Evolutionary conservation across 805 yeast genomes (phyloP).

Genomic region (Hanseniaspora osmophila): DNA sequence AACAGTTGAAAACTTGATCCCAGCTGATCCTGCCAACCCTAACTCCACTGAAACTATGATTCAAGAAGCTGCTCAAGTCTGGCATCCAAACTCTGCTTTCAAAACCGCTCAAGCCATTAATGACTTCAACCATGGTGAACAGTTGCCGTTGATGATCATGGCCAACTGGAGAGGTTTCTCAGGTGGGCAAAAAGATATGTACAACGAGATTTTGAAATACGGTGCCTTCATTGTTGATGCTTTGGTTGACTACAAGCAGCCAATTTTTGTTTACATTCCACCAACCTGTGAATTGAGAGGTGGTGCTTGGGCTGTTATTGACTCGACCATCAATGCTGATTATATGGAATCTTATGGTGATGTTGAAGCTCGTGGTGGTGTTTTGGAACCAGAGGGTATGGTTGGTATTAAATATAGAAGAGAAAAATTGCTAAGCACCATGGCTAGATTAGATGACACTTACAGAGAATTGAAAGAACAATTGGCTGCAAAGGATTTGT

Average conservation of each 20-base stretch:
- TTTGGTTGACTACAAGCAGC: constrained; percentile 87
- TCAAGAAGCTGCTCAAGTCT: constrained; percentile 97
- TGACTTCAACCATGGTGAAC: constrained; percentile 96
- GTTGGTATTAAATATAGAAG: constrained; percentile 96
- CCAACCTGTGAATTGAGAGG: constrained; percentile 98
- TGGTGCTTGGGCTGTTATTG: constrained; percentile 99
- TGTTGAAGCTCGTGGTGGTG: constrained; percentile 91
- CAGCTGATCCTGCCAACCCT: constrained; percentile 98
- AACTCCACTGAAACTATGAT: constrained; percentile 75
- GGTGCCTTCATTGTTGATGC: constrained; percentile 97
- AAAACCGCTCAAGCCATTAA: constrained; percentile 97
- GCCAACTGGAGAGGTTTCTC: constrained; percentile 99
- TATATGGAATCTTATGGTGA: constrained; percentile 99
- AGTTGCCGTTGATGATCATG: constrained; percentile 88
- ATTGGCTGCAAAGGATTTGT: constrained; percentile 36
- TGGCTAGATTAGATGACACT: constrained; percentile 73
- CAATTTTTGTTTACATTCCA: constrained; percentile 92
- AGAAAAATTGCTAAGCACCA: constrained; percentile 79
- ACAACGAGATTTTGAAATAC: constrained; percentile 90
- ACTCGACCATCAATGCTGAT: constrained; percentile 90
- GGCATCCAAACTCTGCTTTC: constrained; percentile 98
- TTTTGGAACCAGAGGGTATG: constrained; percentile 97
- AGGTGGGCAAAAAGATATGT: constrained; percentile 99
- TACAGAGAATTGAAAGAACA: constrained; percentile 56
- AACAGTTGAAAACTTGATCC: constrained; percentile 73